A percentile compares a stretch with the other conserved stretches of the same genome.
phyloP scores from a whole-genome alignment of 2,329 filamentous ascomycete species.

The Colletotrichum destructivum region DNA sequence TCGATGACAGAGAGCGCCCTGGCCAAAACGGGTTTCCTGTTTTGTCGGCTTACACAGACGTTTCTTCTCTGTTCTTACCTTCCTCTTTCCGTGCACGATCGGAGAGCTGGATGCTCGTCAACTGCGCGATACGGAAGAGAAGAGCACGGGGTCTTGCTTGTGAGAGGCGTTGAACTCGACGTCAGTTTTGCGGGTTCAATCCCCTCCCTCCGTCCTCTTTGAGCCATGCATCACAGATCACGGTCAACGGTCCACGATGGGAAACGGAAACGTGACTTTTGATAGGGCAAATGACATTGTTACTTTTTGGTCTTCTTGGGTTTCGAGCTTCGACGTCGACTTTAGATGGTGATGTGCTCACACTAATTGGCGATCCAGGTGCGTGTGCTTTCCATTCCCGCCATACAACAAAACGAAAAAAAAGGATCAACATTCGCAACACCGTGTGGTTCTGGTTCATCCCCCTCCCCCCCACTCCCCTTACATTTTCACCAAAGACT shows the following conservation, averaged over 20 bases:
- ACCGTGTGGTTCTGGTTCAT: not conserved
- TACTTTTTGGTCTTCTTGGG: not conserved
- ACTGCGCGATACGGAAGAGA: not conserved
- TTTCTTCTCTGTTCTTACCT: not conserved
- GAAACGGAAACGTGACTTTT: too few relatives aligned
- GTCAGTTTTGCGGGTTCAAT: slow-evolving; percentile 27
- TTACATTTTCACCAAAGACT: not conserved
- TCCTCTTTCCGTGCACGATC: slow-evolving; percentile 8
- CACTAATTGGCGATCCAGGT: too few relatives aligned
- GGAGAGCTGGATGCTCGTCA: not conserved
- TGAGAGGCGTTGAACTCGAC: slow-evolving; percentile 14
- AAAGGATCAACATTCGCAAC: not conserved
- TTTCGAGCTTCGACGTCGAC: too few relatives aligned
- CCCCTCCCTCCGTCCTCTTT: not conserved
- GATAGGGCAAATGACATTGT: slow-evolving; percentile 10
- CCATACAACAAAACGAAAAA: not conserved
- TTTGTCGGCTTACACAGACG: not conserved
- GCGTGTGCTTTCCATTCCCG: not conserved
- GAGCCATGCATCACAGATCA: not conserved
- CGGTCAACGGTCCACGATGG: not conserved
- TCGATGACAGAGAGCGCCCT: not conserved
- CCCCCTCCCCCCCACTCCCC: not conserved
- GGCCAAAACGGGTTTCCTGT: slow-evolving; percentile 19
- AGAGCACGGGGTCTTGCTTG: slow-evolving; percentile 14
- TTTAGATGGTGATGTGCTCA: not conserved